phyloP scores from a whole-genome alignment of 129 eudicot genomes.

The Heracleum sosnowskyi region DNA sequence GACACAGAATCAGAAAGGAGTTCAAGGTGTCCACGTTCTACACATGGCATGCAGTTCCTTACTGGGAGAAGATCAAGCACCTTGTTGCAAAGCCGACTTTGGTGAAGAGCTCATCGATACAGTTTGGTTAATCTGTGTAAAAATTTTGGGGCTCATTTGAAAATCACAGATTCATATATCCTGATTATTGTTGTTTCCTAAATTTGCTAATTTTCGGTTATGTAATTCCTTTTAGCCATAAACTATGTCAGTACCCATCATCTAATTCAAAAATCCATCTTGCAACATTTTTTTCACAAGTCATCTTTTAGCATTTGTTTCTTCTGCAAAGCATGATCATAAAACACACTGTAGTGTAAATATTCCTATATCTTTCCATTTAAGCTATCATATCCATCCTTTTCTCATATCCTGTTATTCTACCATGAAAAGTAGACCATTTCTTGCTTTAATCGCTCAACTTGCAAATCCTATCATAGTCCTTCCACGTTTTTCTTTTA shows the following conservation, averaged over 20 bases:
- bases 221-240: no score
- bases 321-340: background rate
- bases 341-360: background rate
- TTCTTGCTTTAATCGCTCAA: background rate
- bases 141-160: background rate
- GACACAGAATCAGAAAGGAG: slow-evolving; percentile 12
- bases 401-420: background rate
- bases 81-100: slow-evolving; percentile 8
- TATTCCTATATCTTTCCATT: background rate
- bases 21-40: slow-evolving; percentile 12
- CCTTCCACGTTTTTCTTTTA: no score
- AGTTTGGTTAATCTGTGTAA: background rate
- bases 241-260: background rate
- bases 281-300: no score
- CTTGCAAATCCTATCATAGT: no score
- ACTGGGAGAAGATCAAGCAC: slow-evolving; percentile 17
- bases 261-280: background rate
- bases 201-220: background rate
- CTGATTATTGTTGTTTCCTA: background rate
- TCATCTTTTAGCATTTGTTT: background rate
- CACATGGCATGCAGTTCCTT: background rate
- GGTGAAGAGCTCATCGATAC: slow-evolving; percentile 12
- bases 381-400: background rate
- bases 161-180: background rate
- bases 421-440: background rate